These are phyloP conservation scores for Arabis alpina DNA, from an alignment of 345 rosid genomes.

Conservation along the genomic window DNA sequence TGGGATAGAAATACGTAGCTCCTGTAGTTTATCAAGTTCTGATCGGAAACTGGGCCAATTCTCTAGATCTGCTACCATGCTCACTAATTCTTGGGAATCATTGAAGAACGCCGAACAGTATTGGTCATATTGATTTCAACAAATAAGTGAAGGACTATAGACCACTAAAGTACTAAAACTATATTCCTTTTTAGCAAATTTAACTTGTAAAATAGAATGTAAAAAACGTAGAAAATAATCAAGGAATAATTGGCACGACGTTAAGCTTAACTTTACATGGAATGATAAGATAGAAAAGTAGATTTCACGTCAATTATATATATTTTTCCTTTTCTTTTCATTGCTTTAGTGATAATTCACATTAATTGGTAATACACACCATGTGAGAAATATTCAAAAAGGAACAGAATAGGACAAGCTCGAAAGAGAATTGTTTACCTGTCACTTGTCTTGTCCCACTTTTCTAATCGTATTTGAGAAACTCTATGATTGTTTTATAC, in stretches of 20 bases:
- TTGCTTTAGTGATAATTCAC: slow-evolving; percentile 43
- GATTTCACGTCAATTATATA: slow-evolving; percentile 35
- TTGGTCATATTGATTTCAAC: too few species aligned
- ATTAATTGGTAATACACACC: slow-evolving; percentile 41
- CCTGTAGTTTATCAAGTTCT: too few species aligned
- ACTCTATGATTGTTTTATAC: slow-evolving; percentile 25
- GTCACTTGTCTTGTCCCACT: slow-evolving; percentile 44
- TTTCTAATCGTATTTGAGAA: slow-evolving; percentile 24
- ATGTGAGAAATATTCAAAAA: slow-evolving; percentile 40
- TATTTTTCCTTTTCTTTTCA: background rate
- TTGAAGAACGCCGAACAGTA: too few species aligned
- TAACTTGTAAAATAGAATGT: slow-evolving; percentile 3
- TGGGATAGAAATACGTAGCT: too few species aligned
- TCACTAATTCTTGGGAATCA: too few species aligned
- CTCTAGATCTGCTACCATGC: too few species aligned
- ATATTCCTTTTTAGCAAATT: slow-evolving; percentile 12
- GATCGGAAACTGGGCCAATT: too few species aligned
- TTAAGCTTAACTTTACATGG: slow-evolving; percentile 36
- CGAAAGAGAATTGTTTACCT: slow-evolving; percentile 48
- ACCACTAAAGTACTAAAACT: background rate
- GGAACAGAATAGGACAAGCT: slow-evolving; percentile 53
- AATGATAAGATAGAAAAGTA: slow-evolving; percentile 35
- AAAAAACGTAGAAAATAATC: slow-evolving; percentile 18
- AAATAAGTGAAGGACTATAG: too few species aligned
- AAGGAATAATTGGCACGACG: slow-evolving; percentile 38